phyloP scores from a whole-genome alignment of 2,329 filamentous ascomycete genomes.

The Ceratocystis harringtonii region DNA sequence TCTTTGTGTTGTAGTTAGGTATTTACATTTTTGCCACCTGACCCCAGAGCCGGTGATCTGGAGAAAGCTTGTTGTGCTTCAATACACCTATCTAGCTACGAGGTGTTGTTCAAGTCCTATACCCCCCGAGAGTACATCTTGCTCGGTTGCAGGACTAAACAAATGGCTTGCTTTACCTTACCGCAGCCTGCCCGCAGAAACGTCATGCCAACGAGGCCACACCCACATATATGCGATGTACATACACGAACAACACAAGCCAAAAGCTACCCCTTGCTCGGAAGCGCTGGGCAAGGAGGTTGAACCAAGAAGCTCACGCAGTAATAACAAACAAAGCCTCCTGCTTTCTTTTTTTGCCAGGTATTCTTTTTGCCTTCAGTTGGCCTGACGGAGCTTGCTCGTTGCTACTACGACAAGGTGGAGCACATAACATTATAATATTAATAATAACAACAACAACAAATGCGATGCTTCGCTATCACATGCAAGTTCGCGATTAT shows the following conservation, averaged over 20 bases:
- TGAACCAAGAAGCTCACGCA: background rate
- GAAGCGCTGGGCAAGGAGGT: background rate
- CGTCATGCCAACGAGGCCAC: background rate
- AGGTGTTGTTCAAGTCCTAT: background rate
- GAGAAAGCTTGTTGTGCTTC: background rate
- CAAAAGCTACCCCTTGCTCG: background rate
- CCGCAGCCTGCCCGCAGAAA: background rate
- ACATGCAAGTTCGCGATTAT: background rate
- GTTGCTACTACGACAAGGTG: constrained; percentile 1
- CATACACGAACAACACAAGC: background rate
- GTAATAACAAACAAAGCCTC: background rate
- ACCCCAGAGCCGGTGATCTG: background rate
- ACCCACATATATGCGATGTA: background rate
- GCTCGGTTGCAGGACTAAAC: background rate
- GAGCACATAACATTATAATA: background rate
- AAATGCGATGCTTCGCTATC: background rate
- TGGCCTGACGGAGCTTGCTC: background rate
- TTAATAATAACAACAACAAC: too few species aligned
- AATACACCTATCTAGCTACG: background rate
- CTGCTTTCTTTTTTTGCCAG: background rate
- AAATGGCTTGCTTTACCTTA: background rate
- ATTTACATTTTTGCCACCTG: background rate
- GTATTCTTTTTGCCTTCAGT: background rate
- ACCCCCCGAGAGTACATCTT: background rate
- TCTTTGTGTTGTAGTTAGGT: background rate